A percentile compares a stretch with the other conserved stretches of the same genome.
Evolutionary conservation across 371 early-diverging fungal genomes (phyloP).

Genomic region (Mucor ambiguus): DNA sequence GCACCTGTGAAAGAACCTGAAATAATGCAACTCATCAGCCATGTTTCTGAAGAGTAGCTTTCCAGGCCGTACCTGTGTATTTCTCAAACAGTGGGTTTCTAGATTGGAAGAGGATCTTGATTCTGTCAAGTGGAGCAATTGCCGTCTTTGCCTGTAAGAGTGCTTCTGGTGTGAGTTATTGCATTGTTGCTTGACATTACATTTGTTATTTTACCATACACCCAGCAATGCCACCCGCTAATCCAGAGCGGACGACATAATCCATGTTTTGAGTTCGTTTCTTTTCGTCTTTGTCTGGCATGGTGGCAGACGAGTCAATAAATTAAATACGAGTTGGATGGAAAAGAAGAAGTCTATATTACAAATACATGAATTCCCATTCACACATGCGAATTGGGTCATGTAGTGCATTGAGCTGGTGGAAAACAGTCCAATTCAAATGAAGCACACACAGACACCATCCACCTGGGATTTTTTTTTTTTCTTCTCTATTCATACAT

Average conservation of each 20-base stretch:
- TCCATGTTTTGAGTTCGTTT: slow-evolving; percentile 42
- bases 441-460: too few relatives aligned
- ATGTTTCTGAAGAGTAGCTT: background rate
- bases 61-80: slow-evolving; percentile 70
- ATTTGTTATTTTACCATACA: slow-evolving; percentile 41
- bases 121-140: slow-evolving; percentile 96
- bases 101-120: slow-evolving; percentile 97
- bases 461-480: background rate
- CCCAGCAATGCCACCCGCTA: slow-evolving; percentile 59
- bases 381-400: background rate
- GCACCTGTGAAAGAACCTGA: slow-evolving; percentile 87
- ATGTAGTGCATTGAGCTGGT: background rate
- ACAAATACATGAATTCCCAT: slow-evolving; percentile 2
- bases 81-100: slow-evolving; percentile 83
- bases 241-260: slow-evolving; percentile 52
- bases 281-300: slow-evolving; percentile 17
- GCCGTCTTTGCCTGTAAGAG: slow-evolving; percentile 80
- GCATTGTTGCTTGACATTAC: background rate
- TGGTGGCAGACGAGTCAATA: background rate
- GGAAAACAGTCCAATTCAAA: background rate
- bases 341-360: background rate
- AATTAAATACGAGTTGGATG: background rate
- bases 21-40: background rate
- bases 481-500: slow-evolving; percentile 28
- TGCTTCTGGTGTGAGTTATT: too few relatives aligned